phyloP scores from a whole-genome alignment of 31 red algal genomes.

The Porphyra umbilicalis region DNA sequence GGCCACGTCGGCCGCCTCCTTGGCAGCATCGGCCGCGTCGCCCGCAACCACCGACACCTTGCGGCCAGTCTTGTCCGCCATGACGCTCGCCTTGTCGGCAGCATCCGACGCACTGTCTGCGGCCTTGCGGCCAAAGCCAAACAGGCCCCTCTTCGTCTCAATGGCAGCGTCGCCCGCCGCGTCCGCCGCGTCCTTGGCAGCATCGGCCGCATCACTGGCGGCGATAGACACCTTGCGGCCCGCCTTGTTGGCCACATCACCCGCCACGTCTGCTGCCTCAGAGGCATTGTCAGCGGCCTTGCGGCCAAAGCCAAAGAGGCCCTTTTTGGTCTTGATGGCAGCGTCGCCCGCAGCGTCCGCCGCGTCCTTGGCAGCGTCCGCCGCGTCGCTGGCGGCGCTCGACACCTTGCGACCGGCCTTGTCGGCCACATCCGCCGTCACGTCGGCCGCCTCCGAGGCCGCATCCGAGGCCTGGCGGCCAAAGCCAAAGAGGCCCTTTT shows the following conservation, averaged over 20 bases:
- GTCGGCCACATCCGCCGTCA: not conserved
- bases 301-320: not conserved
- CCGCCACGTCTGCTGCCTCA: not conserved
- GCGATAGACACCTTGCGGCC: too few species aligned
- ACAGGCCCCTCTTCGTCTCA: not conserved
- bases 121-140: not conserved
- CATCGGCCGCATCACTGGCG: not conserved
- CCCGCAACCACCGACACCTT: not conserved
- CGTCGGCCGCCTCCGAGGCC: not conserved
- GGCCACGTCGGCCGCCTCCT: not conserved
- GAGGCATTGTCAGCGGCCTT: not conserved
- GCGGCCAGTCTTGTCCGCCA: not conserved
- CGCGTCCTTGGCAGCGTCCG: not conserved
- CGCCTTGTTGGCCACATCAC: not conserved
- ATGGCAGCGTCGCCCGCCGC: not conserved
- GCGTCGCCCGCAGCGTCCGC: not conserved
- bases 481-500: not conserved
- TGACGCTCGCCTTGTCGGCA: too few species aligned
- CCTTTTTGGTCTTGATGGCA: not conserved
- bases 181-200: not conserved
- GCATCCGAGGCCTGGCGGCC: not conserved
- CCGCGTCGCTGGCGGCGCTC: not conserved
- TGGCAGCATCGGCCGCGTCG: not conserved
- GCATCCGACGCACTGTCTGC: not conserved
- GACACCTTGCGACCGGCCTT: not conserved